phyloP scores from a whole-genome alignment of 2,329 filamentous ascomycete genomes.

The Bipolaris zeicola region DNA sequence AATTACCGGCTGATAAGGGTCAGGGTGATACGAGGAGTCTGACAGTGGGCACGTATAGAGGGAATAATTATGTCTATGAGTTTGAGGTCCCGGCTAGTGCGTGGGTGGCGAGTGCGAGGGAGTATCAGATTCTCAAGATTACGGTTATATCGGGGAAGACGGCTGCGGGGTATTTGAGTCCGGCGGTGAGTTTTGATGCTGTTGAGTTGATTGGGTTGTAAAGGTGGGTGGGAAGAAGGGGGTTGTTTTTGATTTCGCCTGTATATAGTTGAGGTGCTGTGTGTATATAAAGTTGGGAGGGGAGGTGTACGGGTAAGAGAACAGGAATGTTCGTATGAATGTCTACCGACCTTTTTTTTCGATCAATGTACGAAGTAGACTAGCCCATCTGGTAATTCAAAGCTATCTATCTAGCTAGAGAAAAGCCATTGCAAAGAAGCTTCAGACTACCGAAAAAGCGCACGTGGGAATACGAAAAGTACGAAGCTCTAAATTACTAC shows the following conservation, averaged over 20 bases:
- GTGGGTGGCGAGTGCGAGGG: slow-evolving; percentile 23
- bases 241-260: not conserved
- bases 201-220: slow-evolving; percentile 23
- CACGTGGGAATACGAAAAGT: not conserved
- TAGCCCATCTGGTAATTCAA: not conserved
- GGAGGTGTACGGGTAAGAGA: too few species aligned
- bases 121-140: slow-evolving; percentile 30
- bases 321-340: too few species aligned
- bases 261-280: too few species aligned
- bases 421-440: too few species aligned
- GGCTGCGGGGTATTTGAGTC: slow-evolving; percentile 26
- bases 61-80: slow-evolving; percentile 32
- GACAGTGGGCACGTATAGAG: slow-evolving; percentile 32
- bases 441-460: too few species aligned
- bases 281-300: too few species aligned
- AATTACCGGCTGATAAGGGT: slow-evolving; percentile 21
- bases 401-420: too few species aligned
- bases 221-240: not conserved
- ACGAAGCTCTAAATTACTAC: not conserved
- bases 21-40: slow-evolving; percentile 28
- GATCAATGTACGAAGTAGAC: not conserved
- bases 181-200: slow-evolving; percentile 28
- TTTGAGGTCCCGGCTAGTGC: slow-evolving; percentile 31
- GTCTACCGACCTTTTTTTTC: too few species aligned
- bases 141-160: slow-evolving; percentile 28